phyloP scores from a whole-genome alignment of 208 protist species.

The Trypanosoma caninum region DNA sequence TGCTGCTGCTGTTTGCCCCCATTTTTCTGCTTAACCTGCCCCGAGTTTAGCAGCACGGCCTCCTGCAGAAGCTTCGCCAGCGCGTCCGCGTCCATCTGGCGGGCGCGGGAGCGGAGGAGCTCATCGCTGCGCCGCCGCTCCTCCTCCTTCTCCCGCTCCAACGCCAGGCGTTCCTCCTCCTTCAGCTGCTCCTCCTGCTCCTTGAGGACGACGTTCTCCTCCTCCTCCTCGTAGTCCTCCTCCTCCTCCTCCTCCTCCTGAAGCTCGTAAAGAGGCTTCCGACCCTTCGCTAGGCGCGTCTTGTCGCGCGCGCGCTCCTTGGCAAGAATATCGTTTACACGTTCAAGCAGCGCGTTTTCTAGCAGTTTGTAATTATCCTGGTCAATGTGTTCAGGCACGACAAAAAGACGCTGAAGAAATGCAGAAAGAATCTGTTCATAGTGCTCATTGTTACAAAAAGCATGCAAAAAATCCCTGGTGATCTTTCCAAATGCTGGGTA shows the following conservation, averaged over 20 bases:
- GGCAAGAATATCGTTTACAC: constrained; percentile 52
- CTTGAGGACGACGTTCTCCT: constrained; percentile 24
- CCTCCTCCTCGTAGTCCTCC: constrained; percentile 33
- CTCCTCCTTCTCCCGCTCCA: constrained; percentile 49
- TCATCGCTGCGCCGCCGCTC: constrained; percentile 64
- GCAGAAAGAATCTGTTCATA: constrained; percentile 59
- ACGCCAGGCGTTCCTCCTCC: constrained; percentile 43
- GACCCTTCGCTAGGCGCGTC: constrained; percentile 46
- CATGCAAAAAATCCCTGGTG: constrained; percentile 50
- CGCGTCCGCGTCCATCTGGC: constrained; percentile 57
- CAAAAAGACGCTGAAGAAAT: constrained; percentile 40
- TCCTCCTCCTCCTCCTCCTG: constrained; percentile 37
- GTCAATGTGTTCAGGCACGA: constrained; percentile 29
- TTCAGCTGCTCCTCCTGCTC: constrained; percentile 38
- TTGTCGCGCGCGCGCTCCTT: constrained; percentile 67
- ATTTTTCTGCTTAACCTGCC: constrained; percentile 29
- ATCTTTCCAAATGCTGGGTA: constrained; percentile 69
- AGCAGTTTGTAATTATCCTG: constrained; percentile 40
- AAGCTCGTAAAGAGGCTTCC: constrained; percentile 28
- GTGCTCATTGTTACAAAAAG: constrained; percentile 41
- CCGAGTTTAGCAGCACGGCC: constrained; percentile 64
- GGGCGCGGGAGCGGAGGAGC: constrained; percentile 37
- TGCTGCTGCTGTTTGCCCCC: constrained; percentile 38
- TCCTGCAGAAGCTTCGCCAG: constrained; percentile 55
- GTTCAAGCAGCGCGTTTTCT: constrained; percentile 38